Base-by-base conservation (phyloP, 2,329 filamentous ascomycete species). In the Elsinoe australis region DNA sequence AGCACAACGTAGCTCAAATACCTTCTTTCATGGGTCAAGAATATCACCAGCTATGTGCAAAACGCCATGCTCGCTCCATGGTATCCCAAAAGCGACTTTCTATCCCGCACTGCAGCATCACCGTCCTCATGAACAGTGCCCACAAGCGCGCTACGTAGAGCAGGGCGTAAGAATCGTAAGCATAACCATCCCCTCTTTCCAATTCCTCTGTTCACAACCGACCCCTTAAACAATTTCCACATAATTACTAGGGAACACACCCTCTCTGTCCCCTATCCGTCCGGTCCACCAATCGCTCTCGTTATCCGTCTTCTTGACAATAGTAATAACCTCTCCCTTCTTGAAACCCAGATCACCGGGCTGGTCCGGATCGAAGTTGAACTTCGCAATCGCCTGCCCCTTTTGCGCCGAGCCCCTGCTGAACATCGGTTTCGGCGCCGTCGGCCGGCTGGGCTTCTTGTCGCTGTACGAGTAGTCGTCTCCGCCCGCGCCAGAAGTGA, bases 271-370 rank as follows among this genome's bases (percentile, higher is more conserved):
- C 22, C 89, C 89, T 60, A 95, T 82, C 67, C 84, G 83, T 19
- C 92, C 92, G 14, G 90, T 96, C 92, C 90, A 96, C 90, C 90
- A 96, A 65, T 96, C 90, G 50, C 88, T 89, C 51, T 87, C 85
- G 58, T 85, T 95, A 3, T 96, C 87, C 4, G 90, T 96, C 67
- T 85, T 85, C 72, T 98, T 95, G 50, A 94, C 65, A 50, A 98
- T 88, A 1, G 88, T 95, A 55, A 98, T 95, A 49, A 96, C 67
- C 22, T 98, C 92, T 15, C 92, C 92, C 74, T 98, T 98, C 71
- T 94, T 95, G 69, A 98, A 98, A 0, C 83, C 87, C 49, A 96
- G 65, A 64, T 98, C 90, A 3, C 90, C 90, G 0, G 87, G 81
- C 65, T 95, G 89, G 59, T 95, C 90, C 0, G 88, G 83, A 54